phyloP scores from a whole-genome alignment of 148 eudicot species.

The Diospyros kaki region DNA sequence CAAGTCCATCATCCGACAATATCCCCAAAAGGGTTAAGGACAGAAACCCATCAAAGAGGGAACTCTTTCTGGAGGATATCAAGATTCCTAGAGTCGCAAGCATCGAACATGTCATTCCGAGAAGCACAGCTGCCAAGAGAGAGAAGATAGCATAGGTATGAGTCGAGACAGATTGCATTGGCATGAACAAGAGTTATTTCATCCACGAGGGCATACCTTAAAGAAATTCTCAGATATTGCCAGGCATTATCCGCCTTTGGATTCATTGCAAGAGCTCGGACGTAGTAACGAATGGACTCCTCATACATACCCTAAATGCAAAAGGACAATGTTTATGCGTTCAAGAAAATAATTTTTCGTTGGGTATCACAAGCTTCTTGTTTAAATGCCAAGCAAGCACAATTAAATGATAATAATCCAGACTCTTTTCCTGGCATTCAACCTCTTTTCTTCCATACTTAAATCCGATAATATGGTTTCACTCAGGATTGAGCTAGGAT shows the following conservation, averaged over 20 bases:
- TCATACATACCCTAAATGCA: slow-evolving; percentile 79
- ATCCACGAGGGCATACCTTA: slow-evolving; percentile 47
- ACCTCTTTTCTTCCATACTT: too few species aligned
- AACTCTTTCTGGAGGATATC: slow-evolving; percentile 89
- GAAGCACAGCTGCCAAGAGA: slow-evolving; percentile 70
- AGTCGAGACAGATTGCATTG: neutral
- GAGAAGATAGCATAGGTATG: slow-evolving; percentile 6
- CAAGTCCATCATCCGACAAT: neutral
- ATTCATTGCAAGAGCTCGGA: slow-evolving; percentile 91
- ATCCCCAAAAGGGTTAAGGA: neutral
- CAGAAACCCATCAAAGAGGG: slow-evolving; percentile 48
- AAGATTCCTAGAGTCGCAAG: slow-evolving; percentile 82
- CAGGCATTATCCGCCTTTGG: slow-evolving; percentile 99
- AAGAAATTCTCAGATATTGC: slow-evolving; percentile 91
- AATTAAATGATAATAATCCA: too few species aligned
- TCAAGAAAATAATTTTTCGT: too few species aligned
- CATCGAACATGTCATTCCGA: slow-evolving; percentile 83
- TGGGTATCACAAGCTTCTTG: too few species aligned
- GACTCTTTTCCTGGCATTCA: too few species aligned
- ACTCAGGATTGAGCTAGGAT: too few species aligned
- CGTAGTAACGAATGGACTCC: slow-evolving; percentile 91
- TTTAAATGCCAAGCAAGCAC: too few species aligned
- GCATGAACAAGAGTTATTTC: neutral
- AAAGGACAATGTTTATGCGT: neutral
- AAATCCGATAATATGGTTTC: too few species aligned